A percentile compares a stretch with the other conserved stretches of the same genome.
phyloP scores from a whole-genome alignment of 805 yeast genomes.

The Wickerhamiella domercqiae region DNA sequence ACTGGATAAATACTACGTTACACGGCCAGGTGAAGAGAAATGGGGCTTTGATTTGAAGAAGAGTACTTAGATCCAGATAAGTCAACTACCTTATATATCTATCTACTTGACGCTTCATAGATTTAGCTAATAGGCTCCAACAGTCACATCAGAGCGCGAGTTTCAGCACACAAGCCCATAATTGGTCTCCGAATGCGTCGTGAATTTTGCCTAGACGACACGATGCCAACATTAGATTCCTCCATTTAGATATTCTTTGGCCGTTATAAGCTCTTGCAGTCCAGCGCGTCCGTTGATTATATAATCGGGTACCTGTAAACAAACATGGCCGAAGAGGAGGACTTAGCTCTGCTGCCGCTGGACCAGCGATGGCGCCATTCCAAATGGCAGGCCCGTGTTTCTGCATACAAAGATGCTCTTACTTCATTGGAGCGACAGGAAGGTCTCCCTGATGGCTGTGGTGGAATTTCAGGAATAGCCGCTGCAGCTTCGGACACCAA shows the following conservation, averaged over 20 bases:
- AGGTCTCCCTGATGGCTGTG: neutral
- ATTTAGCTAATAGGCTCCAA: no score
- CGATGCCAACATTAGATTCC: no score
- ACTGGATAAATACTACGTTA: slow-evolving; percentile 37
- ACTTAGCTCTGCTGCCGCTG: slow-evolving; percentile 46
- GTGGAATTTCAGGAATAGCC: slow-evolving; percentile 25
- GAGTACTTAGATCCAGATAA: slow-evolving; percentile 3
- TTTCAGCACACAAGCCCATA: no score
- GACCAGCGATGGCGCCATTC: slow-evolving; percentile 53
- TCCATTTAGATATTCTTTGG: no score
- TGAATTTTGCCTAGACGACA: no score
- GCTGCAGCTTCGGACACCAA: slow-evolving; percentile 59
- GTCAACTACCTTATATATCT: no score
- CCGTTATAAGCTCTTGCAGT: no score
- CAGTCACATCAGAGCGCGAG: no score
- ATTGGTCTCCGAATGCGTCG: no score
- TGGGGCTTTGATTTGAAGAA: slow-evolving; percentile 33
- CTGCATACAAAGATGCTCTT: slow-evolving; percentile 57
- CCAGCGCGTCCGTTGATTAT: no score
- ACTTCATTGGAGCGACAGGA: slow-evolving; percentile 2
- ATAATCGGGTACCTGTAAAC: no score
- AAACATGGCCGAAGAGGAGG: slow-evolving; percentile 37
- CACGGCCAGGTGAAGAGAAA: slow-evolving; percentile 38
- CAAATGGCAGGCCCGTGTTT: slow-evolving; percentile 73
- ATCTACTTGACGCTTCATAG: no score